Percentiles rank a stretch among this genome's conserved stretches.
These are phyloP conservation scores for Tympanopsis confertula DNA, from an alignment of 2,329 filamentous ascomycete genomes.

Conservation along the genomic window DNA sequence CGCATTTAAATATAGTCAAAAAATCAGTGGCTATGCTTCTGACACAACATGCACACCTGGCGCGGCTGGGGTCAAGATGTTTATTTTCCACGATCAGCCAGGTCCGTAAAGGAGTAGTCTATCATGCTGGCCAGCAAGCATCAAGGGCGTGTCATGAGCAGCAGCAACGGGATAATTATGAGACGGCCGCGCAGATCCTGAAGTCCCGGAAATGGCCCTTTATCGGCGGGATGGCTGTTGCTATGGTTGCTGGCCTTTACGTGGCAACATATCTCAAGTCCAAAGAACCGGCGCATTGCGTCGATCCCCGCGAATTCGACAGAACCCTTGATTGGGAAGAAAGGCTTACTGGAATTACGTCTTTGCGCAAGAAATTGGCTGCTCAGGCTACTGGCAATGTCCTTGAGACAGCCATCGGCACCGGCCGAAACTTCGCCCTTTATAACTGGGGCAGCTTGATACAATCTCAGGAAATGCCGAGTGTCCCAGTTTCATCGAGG, in stretches of 20 bases:
- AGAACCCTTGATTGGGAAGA: constrained; percentile 44
- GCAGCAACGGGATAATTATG: no score
- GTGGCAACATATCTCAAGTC: not conserved
- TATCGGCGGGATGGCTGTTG: not conserved
- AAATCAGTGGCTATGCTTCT: no score
- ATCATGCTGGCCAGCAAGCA: no score
- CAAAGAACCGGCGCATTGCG: not conserved
- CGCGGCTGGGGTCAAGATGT: no score
- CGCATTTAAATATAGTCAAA: no score
- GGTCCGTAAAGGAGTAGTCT: no score
- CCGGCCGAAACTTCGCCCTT: constrained; percentile 46
- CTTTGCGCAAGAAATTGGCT: constrained; percentile 35
- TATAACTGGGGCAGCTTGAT: constrained; percentile 40
- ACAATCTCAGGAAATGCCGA: constrained; percentile 6
- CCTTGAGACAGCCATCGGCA: constrained; percentile 51
- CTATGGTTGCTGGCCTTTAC: not conserved
- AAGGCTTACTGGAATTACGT: constrained; percentile 40
- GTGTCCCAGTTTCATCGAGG: constrained; percentile 7
- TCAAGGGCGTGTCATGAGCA: no score
- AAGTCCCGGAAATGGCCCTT: not conserved
- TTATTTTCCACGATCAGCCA: no score
- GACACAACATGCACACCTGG: no score
- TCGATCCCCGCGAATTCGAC: constrained; percentile 38
- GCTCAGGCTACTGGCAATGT: constrained; percentile 39
- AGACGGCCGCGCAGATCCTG: not conserved